phyloP scores from a whole-genome alignment of 2,329 filamentous ascomycete genomes.

The Pestalotiopsis sp. region DNA sequence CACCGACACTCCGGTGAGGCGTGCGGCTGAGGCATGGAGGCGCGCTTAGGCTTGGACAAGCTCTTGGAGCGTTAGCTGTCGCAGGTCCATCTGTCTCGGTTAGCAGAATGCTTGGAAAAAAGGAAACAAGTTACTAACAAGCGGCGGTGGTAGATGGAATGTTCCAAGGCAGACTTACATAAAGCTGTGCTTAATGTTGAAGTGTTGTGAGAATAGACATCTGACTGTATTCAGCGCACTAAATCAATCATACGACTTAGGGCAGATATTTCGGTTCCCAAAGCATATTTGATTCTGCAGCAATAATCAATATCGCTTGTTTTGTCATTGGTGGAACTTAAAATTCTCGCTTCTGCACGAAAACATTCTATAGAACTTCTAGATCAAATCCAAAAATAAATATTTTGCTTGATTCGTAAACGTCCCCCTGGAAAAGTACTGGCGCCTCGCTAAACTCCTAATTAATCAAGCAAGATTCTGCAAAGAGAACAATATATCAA shows the following conservation, averaged over 20 bases:
- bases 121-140: too few relatives aligned
- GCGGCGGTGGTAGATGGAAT: too few relatives aligned
- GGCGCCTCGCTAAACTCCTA: neutral
- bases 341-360: neutral
- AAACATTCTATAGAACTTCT: neutral
- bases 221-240: too few relatives aligned
- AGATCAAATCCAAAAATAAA: neutral
- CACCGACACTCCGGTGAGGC: neutral
- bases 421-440: neutral
- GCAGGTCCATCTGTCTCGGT: neutral
- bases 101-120: neutral
- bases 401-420: neutral
- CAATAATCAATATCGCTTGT: neutral
- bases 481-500: neutral
- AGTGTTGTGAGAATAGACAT: too few relatives aligned
- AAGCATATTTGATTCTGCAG: neutral
- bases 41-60: neutral
- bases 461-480: neutral
- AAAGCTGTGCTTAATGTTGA: too few relatives aligned
- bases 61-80: neutral
- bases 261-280: neutral
- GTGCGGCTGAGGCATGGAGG: neutral
- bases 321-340: neutral
- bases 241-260: neutral
- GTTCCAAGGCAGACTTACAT: too few relatives aligned